Base-by-base conservation (phyloP, 768 basidiomycete species). In the Suillus tomentosus region DNA sequence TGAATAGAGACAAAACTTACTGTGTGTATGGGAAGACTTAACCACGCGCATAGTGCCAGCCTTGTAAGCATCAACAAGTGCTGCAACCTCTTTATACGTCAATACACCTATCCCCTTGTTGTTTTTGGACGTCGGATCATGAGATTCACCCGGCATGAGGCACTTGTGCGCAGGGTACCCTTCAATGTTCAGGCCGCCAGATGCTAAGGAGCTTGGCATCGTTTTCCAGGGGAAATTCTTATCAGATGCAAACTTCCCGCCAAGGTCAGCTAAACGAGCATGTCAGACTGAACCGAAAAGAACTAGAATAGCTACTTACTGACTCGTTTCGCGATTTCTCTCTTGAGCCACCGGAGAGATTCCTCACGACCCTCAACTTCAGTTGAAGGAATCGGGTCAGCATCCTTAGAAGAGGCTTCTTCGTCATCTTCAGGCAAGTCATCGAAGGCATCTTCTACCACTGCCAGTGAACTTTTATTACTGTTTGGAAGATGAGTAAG, bases 21-120 rank as follows among this genome's bases (percentile, higher is more conserved):
- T 54, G 53, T 11, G 34, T 13, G 34, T 54, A 36, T 34, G 1
- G 10, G 53, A 19, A 34, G 53, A 54, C 34, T 54, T 54, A 19
- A 54, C 53, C 31, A 54, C 17, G 10, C 5, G 17, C 53, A 54
- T 54, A 6, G 53, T 54, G 53, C 53, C 34, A 13, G 53, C 34
- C 53, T 54, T 54, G 31, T 5, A 54, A 34, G 53, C 53, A 54
- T 54, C 34, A n/a, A 34, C 31, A 19, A 54, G 53, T 1, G 53
- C 53, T 34, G 53, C 34, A 34, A 54, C 34, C 31, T 34, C 53
- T 34, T 54, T 34, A 10, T 3, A 34, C 2, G 5, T 34, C 19
- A 54, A 34, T 34, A 34, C 34, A n/a, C 31, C 53, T 54, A 54
- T 54, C 53, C 53, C 53, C 53, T 54, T 54, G 48, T 50, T 50